These are phyloP conservation scores for Ascodesmis nigricans DNA, from an alignment of 495 filamentous ascomycete genomes.

Conservation along the genomic window DNA sequence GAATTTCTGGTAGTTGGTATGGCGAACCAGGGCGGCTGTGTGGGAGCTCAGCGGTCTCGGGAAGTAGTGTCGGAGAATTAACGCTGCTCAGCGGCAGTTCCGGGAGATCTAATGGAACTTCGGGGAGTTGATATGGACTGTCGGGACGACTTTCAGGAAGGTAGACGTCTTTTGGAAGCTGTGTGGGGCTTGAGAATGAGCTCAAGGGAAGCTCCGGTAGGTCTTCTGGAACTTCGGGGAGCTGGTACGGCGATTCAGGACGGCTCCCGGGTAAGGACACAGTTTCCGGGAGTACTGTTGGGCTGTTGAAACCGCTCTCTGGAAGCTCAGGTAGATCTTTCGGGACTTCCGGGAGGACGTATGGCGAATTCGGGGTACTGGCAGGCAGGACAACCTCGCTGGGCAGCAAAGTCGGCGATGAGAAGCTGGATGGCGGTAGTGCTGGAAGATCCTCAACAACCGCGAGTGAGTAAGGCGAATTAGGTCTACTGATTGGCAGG, in stretches of 20 bases:
- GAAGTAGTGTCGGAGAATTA: slow-evolving; percentile 3
- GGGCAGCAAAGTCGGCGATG: slow-evolving; percentile 1
- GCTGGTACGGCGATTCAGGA: slow-evolving; percentile 2
- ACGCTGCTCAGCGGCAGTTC: neutral
- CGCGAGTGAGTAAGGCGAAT: slow-evolving; percentile 1
- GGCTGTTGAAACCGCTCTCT: neutral
- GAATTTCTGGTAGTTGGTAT: slow-evolving; percentile 1
- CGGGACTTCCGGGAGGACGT: neutral
- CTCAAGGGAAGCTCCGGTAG: slow-evolving; percentile 8
- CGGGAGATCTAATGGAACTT: neutral
- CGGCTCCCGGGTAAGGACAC: neutral
- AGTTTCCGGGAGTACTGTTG: neutral
- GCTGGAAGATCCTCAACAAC: no score
- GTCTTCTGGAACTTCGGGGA: neutral
- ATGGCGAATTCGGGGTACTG: neutral
- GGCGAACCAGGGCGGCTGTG: slow-evolving; percentile 1
- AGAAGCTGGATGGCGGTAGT: no score
- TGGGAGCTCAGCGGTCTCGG: slow-evolving; percentile 1
- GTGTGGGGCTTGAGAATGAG: neutral
- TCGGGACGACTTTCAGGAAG: neutral
- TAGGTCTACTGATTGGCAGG: slow-evolving; percentile 2
- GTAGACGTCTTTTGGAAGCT: neutral
- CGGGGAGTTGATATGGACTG: slow-evolving; percentile 1
- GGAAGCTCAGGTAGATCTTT: slow-evolving; percentile 1
- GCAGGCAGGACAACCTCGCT: neutral